A percentile compares a stretch with the other conserved stretches of the same genome.
Evolutionary conservation across 2,329 filamentous ascomycete genomes (phyloP).

Genomic region (Capronia americana): DNA sequence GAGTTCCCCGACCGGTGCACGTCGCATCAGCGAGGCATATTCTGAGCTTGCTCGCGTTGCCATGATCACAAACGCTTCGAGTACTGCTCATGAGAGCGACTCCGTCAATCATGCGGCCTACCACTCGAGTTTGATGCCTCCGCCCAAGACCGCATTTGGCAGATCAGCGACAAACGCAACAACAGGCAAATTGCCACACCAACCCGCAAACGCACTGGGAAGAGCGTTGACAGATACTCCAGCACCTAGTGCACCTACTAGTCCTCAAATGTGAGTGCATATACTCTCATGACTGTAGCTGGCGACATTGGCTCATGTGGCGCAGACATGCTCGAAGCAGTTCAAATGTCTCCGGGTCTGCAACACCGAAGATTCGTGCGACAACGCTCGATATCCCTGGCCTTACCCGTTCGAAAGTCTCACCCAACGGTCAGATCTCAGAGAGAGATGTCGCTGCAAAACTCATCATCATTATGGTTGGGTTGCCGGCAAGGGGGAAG

Average conservation of each 20-base stretch:
- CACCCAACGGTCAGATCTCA: slow-evolving; percentile 92
- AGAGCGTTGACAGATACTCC: slow-evolving; percentile 68
- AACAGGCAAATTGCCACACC: slow-evolving; percentile 24
- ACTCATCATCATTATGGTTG: slow-evolving; percentile 98
- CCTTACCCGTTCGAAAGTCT: slow-evolving; percentile 92
- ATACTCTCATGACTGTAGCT: background rate
- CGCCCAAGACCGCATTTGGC: slow-evolving; percentile 33
- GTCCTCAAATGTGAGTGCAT: slow-evolving; percentile 64
- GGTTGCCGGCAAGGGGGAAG: slow-evolving; percentile 91
- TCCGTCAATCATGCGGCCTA: slow-evolving; percentile 32
- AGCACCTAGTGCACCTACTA: slow-evolving; percentile 65
- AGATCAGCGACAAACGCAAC: slow-evolving; percentile 22
- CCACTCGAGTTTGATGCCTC: slow-evolving; percentile 37
- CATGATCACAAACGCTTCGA: slow-evolving; percentile 36
- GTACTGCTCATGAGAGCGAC: slow-evolving; percentile 27
- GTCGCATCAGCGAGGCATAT: slow-evolving; percentile 32
- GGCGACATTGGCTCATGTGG: slow-evolving; percentile 22
- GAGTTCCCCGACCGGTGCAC: slow-evolving; percentile 15
- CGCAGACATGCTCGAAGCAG: slow-evolving; percentile 60
- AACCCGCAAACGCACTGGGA: slow-evolving; percentile 54
- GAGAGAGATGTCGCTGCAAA: slow-evolving; percentile 94
- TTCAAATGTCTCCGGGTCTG: slow-evolving; percentile 74
- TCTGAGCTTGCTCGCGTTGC: slow-evolving; percentile 34
- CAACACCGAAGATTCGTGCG: slow-evolving; percentile 82
- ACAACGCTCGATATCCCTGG: slow-evolving; percentile 97